Evolutionary conservation across 208 protist species (phyloP).

Genomic region (Leishmania martiniquensis): DNA sequence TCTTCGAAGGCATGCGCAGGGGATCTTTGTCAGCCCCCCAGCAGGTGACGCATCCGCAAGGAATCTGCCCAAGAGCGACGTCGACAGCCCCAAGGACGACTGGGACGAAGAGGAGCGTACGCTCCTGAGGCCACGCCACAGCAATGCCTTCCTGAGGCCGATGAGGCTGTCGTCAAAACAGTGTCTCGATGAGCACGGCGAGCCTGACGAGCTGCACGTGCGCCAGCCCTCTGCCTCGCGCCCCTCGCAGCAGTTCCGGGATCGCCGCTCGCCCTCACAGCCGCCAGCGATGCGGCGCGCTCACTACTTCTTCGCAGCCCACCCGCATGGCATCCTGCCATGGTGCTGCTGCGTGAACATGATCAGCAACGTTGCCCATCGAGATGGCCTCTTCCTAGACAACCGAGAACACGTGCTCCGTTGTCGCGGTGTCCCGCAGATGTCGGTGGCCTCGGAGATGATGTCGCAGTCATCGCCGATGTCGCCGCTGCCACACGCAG

Average conservation of each 20-base stretch:
- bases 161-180: not conserved
- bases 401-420: slow-evolving; percentile 23
- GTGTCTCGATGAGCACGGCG: not conserved
- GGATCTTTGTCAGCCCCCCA: not conserved
- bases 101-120: slow-evolving; percentile 33
- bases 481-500: not conserved
- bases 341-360: slow-evolving; percentile 42
- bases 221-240: not conserved
- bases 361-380: slow-evolving; percentile 35
- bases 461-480: not conserved
- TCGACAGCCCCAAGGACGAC: slow-evolving; percentile 6
- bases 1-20: not conserved
- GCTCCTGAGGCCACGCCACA: slow-evolving; percentile 7
- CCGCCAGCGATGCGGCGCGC: slow-evolving; percentile 29
- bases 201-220: not conserved
- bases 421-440: not conserved
- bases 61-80: not conserved
- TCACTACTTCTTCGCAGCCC: slow-evolving; percentile 57
- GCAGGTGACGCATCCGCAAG: not conserved
- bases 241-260: not conserved
- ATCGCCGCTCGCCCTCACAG: not conserved
- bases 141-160: not conserved
- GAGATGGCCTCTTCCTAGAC: slow-evolving; percentile 37
- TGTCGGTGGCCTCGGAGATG: not conserved
- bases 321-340: slow-evolving; percentile 66